phyloP scores from a whole-genome alignment of 805 yeast genomes.

The Wickerhamomyces queroliae region DNA sequence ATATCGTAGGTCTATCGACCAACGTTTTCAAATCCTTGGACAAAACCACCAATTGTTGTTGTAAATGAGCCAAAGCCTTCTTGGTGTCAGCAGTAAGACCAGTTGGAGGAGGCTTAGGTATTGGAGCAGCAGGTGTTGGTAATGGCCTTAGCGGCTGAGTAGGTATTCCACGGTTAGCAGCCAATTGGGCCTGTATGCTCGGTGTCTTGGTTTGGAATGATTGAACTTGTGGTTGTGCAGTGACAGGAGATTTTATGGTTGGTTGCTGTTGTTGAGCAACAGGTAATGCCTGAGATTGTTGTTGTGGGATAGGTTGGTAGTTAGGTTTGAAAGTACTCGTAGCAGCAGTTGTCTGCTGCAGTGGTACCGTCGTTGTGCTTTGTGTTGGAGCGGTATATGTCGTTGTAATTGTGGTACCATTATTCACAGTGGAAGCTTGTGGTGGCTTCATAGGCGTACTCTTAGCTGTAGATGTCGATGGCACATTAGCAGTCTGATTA shows the following conservation, averaged over 20 bases:
- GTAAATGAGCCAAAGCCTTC: slow-evolving; percentile 75
- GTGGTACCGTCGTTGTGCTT: slow-evolving; percentile 1
- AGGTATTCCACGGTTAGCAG: slow-evolving; percentile 27
- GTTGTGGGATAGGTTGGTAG: not conserved
- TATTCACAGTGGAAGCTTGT: too few relatives aligned
- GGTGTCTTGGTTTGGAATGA: slow-evolving; percentile 12
- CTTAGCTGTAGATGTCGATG: not conserved
- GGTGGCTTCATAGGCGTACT: slow-evolving; percentile 1
- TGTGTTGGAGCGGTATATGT: slow-evolving; percentile 1
- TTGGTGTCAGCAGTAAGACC: slow-evolving; percentile 32
- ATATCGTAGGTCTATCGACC: slow-evolving; percentile 74
- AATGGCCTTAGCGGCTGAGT: slow-evolving; percentile 14
- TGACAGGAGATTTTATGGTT: too few relatives aligned
- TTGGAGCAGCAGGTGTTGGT: slow-evolving; percentile 9
- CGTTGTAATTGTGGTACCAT: slow-evolving; percentile 3
- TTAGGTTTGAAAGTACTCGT: slow-evolving; percentile 6
- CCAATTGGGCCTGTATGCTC: slow-evolving; percentile 21
- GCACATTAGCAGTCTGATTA: not conserved
- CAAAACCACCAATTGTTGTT: slow-evolving; percentile 76
- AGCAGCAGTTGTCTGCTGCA: not conserved
- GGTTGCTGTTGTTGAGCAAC: slow-evolving; percentile 1
- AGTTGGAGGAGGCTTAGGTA: slow-evolving; percentile 20
- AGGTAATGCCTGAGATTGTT: not conserved
- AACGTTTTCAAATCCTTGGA: slow-evolving; percentile 68
- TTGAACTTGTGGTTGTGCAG: not conserved